Percentiles rank a stretch among this genome's conserved stretches.
Evolutionary conservation across 495 filamentous ascomycete species (phyloP).

Genomic region (Aspergillus sclerotioniger): DNA sequence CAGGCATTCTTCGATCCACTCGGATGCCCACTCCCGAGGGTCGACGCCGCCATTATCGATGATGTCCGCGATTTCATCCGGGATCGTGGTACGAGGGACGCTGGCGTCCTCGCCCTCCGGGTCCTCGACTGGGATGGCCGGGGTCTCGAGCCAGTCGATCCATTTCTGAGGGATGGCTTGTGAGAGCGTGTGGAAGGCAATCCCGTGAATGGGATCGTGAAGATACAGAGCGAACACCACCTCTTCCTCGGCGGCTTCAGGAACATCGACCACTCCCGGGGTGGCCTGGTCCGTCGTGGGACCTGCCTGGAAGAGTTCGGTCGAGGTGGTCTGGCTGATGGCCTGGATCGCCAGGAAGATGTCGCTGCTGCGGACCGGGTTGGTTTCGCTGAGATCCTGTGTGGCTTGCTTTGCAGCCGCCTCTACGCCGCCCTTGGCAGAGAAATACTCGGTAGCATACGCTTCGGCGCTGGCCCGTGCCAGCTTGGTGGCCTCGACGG

Average conservation of each 20-base stretch:
- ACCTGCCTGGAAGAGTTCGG: constrained; percentile 66
- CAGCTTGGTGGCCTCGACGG: constrained; percentile 85
- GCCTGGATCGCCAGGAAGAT: constrained; percentile 95
- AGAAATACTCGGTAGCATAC: constrained; percentile 80
- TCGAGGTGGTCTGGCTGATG: constrained; percentile 58
- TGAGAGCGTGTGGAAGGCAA: constrained; percentile 79
- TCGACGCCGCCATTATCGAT: constrained; percentile 87
- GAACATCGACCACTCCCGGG: constrained; percentile 50
- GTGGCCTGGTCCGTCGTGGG: constrained; percentile 53
- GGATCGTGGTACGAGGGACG: constrained; percentile 51
- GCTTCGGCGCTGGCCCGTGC: constrained; percentile 82
- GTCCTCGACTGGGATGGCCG: constrained; percentile 51
- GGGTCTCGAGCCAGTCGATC: constrained; percentile 89
- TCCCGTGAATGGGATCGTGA: constrained; percentile 87
- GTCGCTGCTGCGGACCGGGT: constrained; percentile 87
- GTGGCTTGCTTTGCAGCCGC: constrained; percentile 74
- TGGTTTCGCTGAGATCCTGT: constrained; percentile 71
- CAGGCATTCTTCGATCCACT: constrained; percentile 95
- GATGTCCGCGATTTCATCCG: constrained; percentile 84
- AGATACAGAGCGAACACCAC: constrained; percentile 88
- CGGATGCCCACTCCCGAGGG: constrained; percentile 92
- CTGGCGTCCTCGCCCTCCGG: constrained; percentile 31
- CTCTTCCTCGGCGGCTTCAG: constrained; percentile 53
- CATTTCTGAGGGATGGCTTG: constrained; percentile 83
- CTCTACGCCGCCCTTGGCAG: constrained; percentile 72